Evolutionary conservation across 2,329 filamentous ascomycete species (phyloP), one percentile per base, ranked within the genome.

Genomic region (Hypoxylon sp.): DNA sequence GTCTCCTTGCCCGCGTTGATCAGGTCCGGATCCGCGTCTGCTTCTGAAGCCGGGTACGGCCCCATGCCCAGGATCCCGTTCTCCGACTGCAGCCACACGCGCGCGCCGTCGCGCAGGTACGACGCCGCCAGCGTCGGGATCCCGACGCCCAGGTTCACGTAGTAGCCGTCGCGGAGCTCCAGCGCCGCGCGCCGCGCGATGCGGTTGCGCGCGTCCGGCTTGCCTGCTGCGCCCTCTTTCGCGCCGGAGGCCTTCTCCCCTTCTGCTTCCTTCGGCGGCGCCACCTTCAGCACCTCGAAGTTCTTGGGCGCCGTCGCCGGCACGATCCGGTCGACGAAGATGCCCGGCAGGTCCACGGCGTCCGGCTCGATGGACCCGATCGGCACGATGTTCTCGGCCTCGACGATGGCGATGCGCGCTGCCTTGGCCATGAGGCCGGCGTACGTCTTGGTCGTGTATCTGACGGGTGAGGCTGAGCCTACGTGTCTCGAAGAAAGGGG

Each of bases 1-100:
- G 91, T 96, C 73, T 96, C 91, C 72, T 96, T 96, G 55, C 91
- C 91, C 0, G 91, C 91, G 67, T 95, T 96, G 77, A 95, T 88
- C 62, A 93, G 85, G 67, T 94, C 90, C 67, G 89, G 78, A 70
- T 95, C 91, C 45, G 91, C 84, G 60, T 90, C 80, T 1, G 86
- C 86, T 60, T 86, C 83, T 1, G 85, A 86, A 0, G 68, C 67
- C 0, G 91, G 91, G 73, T 95, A 94, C 0, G 89, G 84, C 0
- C 91, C 91, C 79, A 96, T 92, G 38, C 91, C 91, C 1, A 96
- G 74, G 55, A 96, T 89, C 9, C 91, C 91, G 73, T 96, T 96
- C 77, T 96, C 91, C 0, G 88, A 91, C 73, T 96, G 91, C 38
- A 96, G 83, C 85, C 91, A 92, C 24, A 96, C 91, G 58, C 88